Evolutionary conservation across 2,329 filamentous ascomycete genomes (phyloP).

Genomic region (Pseudopyricularia javanii): DNA sequence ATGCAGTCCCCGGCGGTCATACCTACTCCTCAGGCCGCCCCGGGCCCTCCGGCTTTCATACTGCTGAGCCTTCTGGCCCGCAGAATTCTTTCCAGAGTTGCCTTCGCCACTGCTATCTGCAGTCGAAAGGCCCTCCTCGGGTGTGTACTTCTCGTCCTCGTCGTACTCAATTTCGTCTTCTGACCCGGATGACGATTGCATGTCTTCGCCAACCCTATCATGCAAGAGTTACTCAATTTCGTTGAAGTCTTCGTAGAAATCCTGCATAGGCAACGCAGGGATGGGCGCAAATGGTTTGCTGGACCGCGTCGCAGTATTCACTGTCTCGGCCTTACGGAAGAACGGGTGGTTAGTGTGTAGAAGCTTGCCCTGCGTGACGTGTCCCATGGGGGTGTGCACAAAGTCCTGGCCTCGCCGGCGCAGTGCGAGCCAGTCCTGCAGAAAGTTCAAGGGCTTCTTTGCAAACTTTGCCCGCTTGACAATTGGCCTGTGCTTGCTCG

Average conservation of each 20-base stretch:
- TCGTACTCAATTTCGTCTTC: constrained; percentile 11
- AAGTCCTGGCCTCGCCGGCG: constrained; percentile 44
- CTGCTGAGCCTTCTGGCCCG: not conserved
- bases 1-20: too few species aligned
- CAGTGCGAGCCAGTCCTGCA: constrained; percentile 44
- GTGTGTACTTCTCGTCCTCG: constrained; percentile 9
- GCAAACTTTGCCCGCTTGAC: constrained; percentile 9
- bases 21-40: too few species aligned
- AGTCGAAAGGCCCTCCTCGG: not conserved
- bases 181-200: constrained; percentile 9
- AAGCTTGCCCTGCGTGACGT: constrained; percentile 36
- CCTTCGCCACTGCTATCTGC: not conserved
- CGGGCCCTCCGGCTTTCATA: too few species aligned
- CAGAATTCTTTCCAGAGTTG: not conserved
- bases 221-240: constrained; percentile 8
- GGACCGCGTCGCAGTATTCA: not conserved
- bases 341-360: constrained; percentile 36
- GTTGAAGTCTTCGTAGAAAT: constrained; percentile 6
- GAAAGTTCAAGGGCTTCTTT: constrained; percentile 27
- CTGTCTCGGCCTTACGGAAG: constrained; percentile 20
- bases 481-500: not conserved
- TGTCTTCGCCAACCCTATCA: constrained; percentile 7
- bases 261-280: not conserved
- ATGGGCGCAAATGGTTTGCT: not conserved
- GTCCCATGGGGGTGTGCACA: constrained; percentile 45